A percentile compares a stretch with the other conserved stretches of the same genome.
These are phyloP conservation scores for Solanum ahanhuiri DNA, from an alignment of 257 asterid species.

Conservation along the genomic window DNA sequence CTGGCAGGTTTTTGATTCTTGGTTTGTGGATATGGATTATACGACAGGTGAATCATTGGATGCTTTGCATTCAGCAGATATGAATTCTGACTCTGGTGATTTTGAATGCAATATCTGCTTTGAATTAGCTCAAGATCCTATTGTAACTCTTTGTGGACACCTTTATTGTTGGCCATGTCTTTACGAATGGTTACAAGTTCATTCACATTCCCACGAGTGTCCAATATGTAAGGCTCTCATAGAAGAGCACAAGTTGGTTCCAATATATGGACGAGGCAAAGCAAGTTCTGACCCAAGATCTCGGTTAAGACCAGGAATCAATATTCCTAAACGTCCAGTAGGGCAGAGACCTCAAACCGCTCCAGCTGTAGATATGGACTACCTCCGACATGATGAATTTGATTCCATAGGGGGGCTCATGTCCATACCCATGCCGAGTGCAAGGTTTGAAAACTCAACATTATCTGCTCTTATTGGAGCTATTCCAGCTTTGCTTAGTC, in stretches of 20 bases:
- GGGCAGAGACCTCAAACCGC: slow-evolving; percentile 68
- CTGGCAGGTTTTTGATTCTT: slow-evolving; percentile 6
- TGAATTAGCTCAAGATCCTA: slow-evolving; percentile 83
- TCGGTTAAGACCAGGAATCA: slow-evolving; percentile 23
- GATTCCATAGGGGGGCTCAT: slow-evolving; percentile 34
- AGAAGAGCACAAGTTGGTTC: slow-evolving; percentile 66
- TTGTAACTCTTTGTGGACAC: slow-evolving; percentile 92
- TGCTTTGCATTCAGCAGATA: slow-evolving; percentile 29
- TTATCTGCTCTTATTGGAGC: slow-evolving; percentile 52
- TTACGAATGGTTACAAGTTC: slow-evolving; percentile 77
- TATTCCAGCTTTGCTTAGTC: slow-evolving; percentile 54
- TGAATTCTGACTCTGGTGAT: slow-evolving; percentile 29
- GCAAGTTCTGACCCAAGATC: slow-evolving; percentile 42
- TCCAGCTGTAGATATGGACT: slow-evolving; percentile 41
- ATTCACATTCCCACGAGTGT: slow-evolving; percentile 77
- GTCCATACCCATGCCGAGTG: slow-evolving; percentile 51
- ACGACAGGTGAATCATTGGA: slow-evolving; percentile 22
- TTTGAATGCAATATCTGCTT: slow-evolving; percentile 93
- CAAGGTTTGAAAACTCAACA: slow-evolving; percentile 50
- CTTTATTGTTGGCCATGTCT: slow-evolving; percentile 97
- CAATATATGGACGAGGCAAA: slow-evolving; percentile 87
- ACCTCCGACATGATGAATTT: slow-evolving; percentile 36
- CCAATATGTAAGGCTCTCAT: slow-evolving; percentile 82
- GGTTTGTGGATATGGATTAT: slow-evolving; percentile 38
- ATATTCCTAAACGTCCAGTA: slow-evolving; percentile 55